Evolutionary conservation across 2,329 filamentous ascomycete species (phyloP).

Genomic region (Aspergillus unguis): DNA sequence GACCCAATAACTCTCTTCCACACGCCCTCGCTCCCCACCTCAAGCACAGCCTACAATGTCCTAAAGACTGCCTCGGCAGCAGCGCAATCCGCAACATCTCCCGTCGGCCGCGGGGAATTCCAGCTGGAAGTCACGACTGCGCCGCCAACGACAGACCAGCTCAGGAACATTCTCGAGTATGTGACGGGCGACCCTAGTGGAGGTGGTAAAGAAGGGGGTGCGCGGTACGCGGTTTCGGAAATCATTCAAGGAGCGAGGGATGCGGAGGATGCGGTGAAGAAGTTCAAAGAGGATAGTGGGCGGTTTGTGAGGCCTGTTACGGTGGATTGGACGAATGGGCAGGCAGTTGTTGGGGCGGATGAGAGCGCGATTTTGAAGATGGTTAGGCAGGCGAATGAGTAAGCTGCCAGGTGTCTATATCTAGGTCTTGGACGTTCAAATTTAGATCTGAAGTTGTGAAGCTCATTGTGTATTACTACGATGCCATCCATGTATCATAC

Average conservation of each 20-base stretch:
- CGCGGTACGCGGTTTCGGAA: conserved; percentile 59
- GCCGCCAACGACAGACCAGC: conserved; percentile 75
- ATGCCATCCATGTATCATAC: conserved; percentile 33
- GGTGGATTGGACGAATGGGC: conserved; percentile 93
- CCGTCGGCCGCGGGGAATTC: conserved; percentile 70
- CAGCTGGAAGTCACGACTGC: conserved; percentile 81
- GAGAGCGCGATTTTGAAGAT: conserved; percentile 88
- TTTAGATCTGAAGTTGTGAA: no score
- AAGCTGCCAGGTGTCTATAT: no score
- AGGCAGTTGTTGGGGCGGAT: conserved; percentile 70
- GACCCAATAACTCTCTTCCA: conserved; percentile 97
- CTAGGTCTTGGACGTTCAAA: no score
- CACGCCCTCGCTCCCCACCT: conserved; percentile 70
- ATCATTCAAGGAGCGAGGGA: conserved; percentile 72
- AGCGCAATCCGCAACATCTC: conserved; percentile 72
- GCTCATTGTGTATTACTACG: conserved; percentile 6
- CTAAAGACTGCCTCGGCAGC: conserved; percentile 77
- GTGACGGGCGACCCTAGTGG: conserved; percentile 45
- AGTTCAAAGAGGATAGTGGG: conserved; percentile 64
- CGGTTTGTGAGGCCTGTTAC: conserved; percentile 72
- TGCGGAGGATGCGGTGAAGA: conserved; percentile 73
- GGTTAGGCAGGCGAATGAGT: conserved; percentile 52
- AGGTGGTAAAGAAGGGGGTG: conserved; percentile 57
- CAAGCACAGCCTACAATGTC: conserved; percentile 67
- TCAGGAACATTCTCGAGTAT: conserved; percentile 80